phyloP scores from a whole-genome alignment of 2,329 filamentous ascomycete species.

The Chrysosporium queenslandicum region DNA sequence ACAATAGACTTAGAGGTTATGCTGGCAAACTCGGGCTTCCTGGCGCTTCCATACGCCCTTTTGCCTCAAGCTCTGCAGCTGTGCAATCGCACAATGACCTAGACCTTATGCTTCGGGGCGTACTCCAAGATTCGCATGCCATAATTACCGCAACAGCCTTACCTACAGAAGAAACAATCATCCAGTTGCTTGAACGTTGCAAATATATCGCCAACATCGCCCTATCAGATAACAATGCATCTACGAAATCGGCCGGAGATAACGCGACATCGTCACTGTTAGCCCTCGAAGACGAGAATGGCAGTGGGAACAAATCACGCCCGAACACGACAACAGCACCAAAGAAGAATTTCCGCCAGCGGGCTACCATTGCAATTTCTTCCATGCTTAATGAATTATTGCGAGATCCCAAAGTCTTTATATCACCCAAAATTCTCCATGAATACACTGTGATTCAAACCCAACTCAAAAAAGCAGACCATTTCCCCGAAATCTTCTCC shows the following conservation, averaged over 20 bases:
- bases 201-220: slow-evolving; percentile 27
- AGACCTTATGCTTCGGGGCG: slow-evolving; percentile 25
- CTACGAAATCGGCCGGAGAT: slow-evolving; percentile 22
- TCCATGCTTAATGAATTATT: slow-evolving; percentile 58
- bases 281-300: slow-evolving; percentile 25
- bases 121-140: slow-evolving; percentile 23
- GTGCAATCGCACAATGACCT: slow-evolving; percentile 10
- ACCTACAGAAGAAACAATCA: slow-evolving; percentile 29
- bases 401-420: slow-evolving; percentile 64
- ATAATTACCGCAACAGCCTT: slow-evolving; percentile 26
- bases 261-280: slow-evolving; percentile 35
- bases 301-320: neutral
- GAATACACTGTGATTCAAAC: slow-evolving; percentile 69
- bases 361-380: slow-evolving; percentile 40
- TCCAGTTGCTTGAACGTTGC: slow-evolving; percentile 29
- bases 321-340: slow-evolving; percentile 5
- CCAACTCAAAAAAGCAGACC: slow-evolving; percentile 60
- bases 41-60: neutral
- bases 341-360: slow-evolving; percentile 26
- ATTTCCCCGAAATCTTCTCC: slow-evolving; percentile 67
- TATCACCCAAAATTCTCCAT: slow-evolving; percentile 61
- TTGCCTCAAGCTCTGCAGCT: slow-evolving; percentile 1
- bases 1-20: neutral
- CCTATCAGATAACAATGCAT: slow-evolving; percentile 22
- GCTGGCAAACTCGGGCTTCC: neutral